Evolutionary conservation across 1,284 basidiomycete genomes (phyloP).

Genomic region (Ceratobasidium sp.): DNA sequence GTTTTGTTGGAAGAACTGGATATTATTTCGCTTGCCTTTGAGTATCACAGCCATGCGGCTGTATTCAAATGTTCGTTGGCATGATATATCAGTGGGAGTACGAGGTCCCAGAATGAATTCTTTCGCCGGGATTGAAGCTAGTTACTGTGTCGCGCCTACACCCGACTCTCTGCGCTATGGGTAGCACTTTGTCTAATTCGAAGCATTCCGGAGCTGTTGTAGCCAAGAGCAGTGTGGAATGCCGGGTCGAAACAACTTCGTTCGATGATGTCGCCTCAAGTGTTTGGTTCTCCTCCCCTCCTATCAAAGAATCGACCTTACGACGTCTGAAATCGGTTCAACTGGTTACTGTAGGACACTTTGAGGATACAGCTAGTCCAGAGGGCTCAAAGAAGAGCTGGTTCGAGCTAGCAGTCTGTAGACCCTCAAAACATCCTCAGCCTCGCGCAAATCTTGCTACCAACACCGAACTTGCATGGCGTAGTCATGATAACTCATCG

Average conservation of each 20-base stretch:
- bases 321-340: background rate
- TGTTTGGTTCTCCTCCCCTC: background rate
- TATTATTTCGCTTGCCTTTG: no score
- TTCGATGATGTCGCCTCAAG: background rate
- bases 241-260: background rate
- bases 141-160: no score
- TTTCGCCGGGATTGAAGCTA: no score
- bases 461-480: background rate
- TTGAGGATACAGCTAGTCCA: background rate
- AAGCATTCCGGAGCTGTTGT: background rate
- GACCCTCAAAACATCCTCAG: background rate
- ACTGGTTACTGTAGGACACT: background rate
- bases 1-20: no score
- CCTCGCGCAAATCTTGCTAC: constrained; percentile 3
- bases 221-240: background rate
- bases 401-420: background rate
- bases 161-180: background rate
- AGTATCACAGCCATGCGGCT: no score
- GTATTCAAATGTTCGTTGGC: no score
- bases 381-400: background rate
- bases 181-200: background rate
- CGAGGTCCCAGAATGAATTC: no score
- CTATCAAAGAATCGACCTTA: background rate
- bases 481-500: background rate
- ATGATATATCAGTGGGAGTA: no score